Evolutionary conservation across 768 basidiomycete genomes (phyloP), one percentile per base, ranked within the genome.

Genomic region (Porphyrellus cyaneotinctus): DNA sequence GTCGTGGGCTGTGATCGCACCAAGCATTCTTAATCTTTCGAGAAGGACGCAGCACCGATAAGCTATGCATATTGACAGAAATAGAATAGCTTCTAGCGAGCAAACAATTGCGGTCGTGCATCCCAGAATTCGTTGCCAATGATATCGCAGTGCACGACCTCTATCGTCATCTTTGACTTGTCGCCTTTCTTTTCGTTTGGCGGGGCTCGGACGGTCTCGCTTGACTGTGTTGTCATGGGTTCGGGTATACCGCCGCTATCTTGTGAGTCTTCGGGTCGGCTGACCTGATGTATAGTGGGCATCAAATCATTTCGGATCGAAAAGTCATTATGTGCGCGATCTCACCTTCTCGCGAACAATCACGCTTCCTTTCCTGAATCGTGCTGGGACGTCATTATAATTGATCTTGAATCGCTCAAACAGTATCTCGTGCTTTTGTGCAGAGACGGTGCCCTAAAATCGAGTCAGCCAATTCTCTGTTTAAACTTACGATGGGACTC

Each of bases 371-470:
- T 95, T 95, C 46, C 88, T 75, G 63, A 80, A 95, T 53, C 85
- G 77, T 1, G 78, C 74, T 10, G 86, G 77, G 6, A 95, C 66
- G 7, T 77, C 71, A 57, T 90, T 95, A 66, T 98, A 99, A 68
- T 98, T 98, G 60, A 95, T 83, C 5, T 78, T 76, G 62, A 94
- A 98, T 14, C 77, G 78, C 13, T 80, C 75, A 72, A 86, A 95
- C 2, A 99, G 75, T 5, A 97, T 85, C 69, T 98, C 95, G 57
- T 99, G 81, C 72, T 99, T 99, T 56, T 88, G 81, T 49, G 84
- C 82, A 9, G 97, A 90, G 28, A 90, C 76, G 0, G 94, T 97
- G 1, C 94, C 91, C 94, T 98, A 55, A 0, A 51, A 17, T 45
- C 51, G 23, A 28, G 28, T 70, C 48, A 62, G 53, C 35, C 28